Evolutionary conservation across 345 rosid species (phyloP).

Genomic region (Eucalyptus decipiens): DNA sequence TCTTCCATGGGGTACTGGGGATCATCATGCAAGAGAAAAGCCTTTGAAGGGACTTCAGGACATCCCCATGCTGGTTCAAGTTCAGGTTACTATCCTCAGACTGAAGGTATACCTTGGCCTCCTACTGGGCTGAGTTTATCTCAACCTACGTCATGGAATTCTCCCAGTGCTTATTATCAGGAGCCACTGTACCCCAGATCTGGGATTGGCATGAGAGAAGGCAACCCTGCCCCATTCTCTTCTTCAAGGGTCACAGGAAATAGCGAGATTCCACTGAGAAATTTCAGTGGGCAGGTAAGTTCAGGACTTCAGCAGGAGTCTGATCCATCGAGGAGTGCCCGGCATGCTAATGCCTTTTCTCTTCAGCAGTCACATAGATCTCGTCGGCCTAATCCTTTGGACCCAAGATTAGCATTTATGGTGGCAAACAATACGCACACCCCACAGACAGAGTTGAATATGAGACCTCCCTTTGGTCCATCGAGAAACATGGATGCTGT

Average conservation of each 20-base stretch:
- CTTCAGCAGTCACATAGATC: slow-evolving; percentile 24
- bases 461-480: slow-evolving; percentile 26
- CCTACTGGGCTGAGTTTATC: slow-evolving; percentile 55
- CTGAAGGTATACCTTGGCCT: slow-evolving; percentile 34
- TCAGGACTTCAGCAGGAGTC: slow-evolving; percentile 45
- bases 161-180: slow-evolving; percentile 20
- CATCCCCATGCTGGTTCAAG: slow-evolving; percentile 40
- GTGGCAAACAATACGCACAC: slow-evolving; percentile 17
- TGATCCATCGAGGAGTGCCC: slow-evolving; percentile 17
- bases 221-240: slow-evolving; percentile 28
- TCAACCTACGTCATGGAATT: slow-evolving; percentile 22
- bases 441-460: slow-evolving; percentile 30
- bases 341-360: slow-evolving; percentile 26
- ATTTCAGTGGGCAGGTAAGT: slow-evolving; percentile 31
- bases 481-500: slow-evolving; percentile 37
- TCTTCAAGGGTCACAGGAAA: slow-evolving; percentile 18
- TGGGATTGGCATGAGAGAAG: slow-evolving; percentile 40
- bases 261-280: slow-evolving; percentile 19
- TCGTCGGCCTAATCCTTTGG: slow-evolving; percentile 24
- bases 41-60: slow-evolving; percentile 73
- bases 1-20: slow-evolving; percentile 63
- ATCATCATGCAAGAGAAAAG: slow-evolving; percentile 82
- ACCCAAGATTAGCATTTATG: slow-evolving; percentile 25
- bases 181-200: slow-evolving; percentile 32
- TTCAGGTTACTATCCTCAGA: slow-evolving; percentile 36